These are phyloP conservation scores for Zygoascus tannicola DNA, from an alignment of 805 yeast genomes.

Conservation along the genomic window DNA sequence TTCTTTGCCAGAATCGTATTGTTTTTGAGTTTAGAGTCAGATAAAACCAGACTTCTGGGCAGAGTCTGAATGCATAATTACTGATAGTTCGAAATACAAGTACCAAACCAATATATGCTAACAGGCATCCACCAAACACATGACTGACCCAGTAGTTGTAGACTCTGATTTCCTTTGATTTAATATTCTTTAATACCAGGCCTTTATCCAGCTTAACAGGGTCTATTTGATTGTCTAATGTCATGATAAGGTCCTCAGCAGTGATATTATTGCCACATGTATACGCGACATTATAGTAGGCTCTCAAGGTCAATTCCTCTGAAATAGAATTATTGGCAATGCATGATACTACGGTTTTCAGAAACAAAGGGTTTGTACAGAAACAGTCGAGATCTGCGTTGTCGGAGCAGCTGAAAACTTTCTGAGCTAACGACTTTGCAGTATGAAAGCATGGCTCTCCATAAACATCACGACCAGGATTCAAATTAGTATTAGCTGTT, in stretches of 20 bases:
- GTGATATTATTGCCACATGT: neutral
- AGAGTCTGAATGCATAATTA: conserved; percentile 6
- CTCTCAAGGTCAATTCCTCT: neutral
- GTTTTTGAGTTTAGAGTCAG: conserved; percentile 7
- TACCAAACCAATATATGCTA: conserved; percentile 11
- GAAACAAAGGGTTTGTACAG: conserved; percentile 2
- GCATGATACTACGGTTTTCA: conserved; percentile 8
- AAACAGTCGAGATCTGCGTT: conserved; percentile 1
- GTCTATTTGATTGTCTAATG: neutral
- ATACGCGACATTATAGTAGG: conserved; percentile 2
- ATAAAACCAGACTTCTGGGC: conserved; percentile 12
- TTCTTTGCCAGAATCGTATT: conserved; percentile 13
- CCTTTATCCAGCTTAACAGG: neutral
- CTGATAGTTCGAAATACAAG: conserved; percentile 4
- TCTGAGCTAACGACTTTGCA: conserved; percentile 1
- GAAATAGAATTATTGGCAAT: conserved; percentile 2
- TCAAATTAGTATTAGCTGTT: no score
- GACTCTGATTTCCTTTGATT: conserved; percentile 3
- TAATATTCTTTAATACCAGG: conserved; percentile 4
- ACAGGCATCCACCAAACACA: conserved; percentile 5
- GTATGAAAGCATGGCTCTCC: conserved; percentile 11
- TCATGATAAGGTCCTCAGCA: neutral
- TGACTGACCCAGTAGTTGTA: conserved; percentile 3
- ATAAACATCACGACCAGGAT: conserved; percentile 1
- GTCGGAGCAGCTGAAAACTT: conserved; percentile 7